These are phyloP conservation scores for Kalaharituber pfeilii DNA, from an alignment of 2,329 filamentous ascomycete species.

Conservation along the genomic window DNA sequence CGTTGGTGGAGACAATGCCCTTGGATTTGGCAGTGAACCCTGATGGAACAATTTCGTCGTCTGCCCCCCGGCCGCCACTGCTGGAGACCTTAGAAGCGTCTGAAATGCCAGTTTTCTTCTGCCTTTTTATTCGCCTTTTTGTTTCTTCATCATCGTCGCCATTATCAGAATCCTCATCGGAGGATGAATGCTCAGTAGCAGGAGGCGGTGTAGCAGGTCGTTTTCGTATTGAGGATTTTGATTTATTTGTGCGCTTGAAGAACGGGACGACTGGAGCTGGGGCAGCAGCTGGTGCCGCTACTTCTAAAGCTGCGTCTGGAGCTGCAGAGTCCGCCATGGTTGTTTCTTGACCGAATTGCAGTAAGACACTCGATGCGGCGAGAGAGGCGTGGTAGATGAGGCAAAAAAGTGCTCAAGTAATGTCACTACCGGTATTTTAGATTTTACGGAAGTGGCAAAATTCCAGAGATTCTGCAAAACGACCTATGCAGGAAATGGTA, in stretches of 20 bases:
- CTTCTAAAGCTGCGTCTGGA: background rate
- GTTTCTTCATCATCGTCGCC: constrained; percentile 52
- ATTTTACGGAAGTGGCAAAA: too few relatives aligned
- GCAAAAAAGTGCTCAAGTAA: too few relatives aligned
- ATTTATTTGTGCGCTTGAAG: constrained; percentile 69
- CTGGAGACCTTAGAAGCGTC: constrained; percentile 19
- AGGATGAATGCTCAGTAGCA: constrained; percentile 36
- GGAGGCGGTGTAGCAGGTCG: constrained; percentile 61
- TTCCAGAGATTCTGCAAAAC: too few relatives aligned
- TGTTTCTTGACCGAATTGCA: too few relatives aligned
- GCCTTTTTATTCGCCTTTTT: constrained; percentile 53
- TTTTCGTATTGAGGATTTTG: constrained; percentile 63
- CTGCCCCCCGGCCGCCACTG: constrained; percentile 17
- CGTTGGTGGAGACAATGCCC: constrained; percentile 50
- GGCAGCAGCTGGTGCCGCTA: constrained; percentile 21
- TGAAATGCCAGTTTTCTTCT: constrained; percentile 46
- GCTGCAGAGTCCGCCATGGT: background rate
- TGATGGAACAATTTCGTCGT: constrained; percentile 32
- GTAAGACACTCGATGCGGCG: too few relatives aligned
- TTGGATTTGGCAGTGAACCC: constrained; percentile 44
- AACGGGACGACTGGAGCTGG: constrained; percentile 48
- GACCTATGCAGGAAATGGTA: too few relatives aligned
- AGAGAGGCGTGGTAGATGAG: too few relatives aligned
- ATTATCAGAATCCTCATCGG: constrained; percentile 41
- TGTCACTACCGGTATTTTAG: too few relatives aligned